Evolutionary conservation across 352 stramenopile species (phyloP), one percentile per base, ranked within the genome.

Genomic region (Hyaloperonospora arabidopsidis): DNA sequence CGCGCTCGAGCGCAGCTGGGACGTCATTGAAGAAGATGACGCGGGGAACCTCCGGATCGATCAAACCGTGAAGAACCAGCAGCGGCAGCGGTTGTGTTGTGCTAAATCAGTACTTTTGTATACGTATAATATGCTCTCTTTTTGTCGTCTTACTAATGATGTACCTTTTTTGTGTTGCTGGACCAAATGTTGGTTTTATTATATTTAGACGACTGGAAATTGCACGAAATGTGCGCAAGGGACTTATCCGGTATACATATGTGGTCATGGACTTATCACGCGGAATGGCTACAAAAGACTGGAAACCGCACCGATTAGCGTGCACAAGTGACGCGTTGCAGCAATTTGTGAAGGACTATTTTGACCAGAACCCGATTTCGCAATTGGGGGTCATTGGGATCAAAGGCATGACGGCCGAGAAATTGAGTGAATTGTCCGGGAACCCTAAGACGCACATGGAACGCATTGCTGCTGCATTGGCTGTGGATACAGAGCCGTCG

Each of bases 321-420:
- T 87, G 80, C 48, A 63, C 76, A 22, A 83, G 73, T 50, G 65
- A 79, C 11, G 79, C 86, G 41, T 50, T 93, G 50, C 78, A 92
- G 61, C 72, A 93, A 47, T 95, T 96, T 38, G 72, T 95, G 1
- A 84, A 84, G 50, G 81, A 96, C 63, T 97, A 95, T 61, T 97
- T 97, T 49, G 90, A 97, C 65, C 87, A 97, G 60, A 97, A 97
- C 56, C 91, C 91, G 29, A 94, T 97, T 55, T 96, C 86, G 28
- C 85, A 96, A 63, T 63, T 97, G 18, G 83, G 90, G 2, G 65
- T 97, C 22, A 87, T 97, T 50, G 81, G 87, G 32, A 93, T 95
- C 50, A 87, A 93, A 53, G 84, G 89, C 49, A 88, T 92, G 63
- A 88, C 82, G 51, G 89, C 90, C 6, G 86, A 96, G 50, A 96